A percentile compares a stretch with the other conserved stretches of the same genome.
Conservation (phyloP, 2,329 filamentous ascomycete genomes). For the Aspergillus cejpii region DNA sequence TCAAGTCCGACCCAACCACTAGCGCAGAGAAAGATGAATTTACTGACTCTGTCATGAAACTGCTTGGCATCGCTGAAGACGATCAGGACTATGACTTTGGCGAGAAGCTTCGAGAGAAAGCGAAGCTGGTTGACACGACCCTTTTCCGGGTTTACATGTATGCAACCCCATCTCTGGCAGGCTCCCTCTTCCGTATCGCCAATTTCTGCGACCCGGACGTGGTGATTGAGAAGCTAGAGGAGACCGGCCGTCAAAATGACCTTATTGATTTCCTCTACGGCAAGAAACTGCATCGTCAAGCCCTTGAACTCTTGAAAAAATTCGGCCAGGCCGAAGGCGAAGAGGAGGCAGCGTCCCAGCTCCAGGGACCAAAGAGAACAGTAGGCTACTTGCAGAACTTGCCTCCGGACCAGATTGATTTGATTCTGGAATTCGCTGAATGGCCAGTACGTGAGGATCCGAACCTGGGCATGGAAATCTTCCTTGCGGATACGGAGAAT, state of each 20-base stretch:
- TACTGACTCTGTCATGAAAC: conserved; percentile 41
- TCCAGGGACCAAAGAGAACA: conserved; percentile 77
- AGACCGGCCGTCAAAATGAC: conserved; percentile 83
- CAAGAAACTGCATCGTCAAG: conserved; percentile 84
- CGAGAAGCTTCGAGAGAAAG: conserved; percentile 65
- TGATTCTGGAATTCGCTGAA: conserved; percentile 83
- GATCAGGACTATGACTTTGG: conserved; percentile 55
- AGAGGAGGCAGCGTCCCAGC: conserved; percentile 41
- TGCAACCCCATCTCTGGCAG: conserved; percentile 73
- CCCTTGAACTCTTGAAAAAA: conserved; percentile 70
- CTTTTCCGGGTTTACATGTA: conserved; percentile 95
- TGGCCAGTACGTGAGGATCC: conserved; percentile 75
- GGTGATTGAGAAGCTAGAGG: conserved; percentile 84
- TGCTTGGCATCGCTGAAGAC: conserved; percentile 46
- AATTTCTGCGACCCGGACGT: conserved; percentile 97
- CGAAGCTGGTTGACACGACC: conserved; percentile 83
- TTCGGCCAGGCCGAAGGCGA: conserved; percentile 59
- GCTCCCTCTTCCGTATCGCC: conserved; percentile 85
- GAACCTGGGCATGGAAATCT: conserved; percentile 80
- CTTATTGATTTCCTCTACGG: conserved; percentile 96
- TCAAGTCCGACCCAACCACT: conserved; percentile 32
- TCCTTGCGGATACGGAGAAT: conserved; percentile 88
- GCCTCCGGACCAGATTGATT: conserved; percentile 76
- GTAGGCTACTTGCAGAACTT: conserved; percentile 86
- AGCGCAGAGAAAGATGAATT: conserved; percentile 36